Percentiles rank a stretch among this genome's conserved stretches.
Evolutionary conservation across 805 yeast species (phyloP).

Genomic region (Nakazawaea ernobii): DNA sequence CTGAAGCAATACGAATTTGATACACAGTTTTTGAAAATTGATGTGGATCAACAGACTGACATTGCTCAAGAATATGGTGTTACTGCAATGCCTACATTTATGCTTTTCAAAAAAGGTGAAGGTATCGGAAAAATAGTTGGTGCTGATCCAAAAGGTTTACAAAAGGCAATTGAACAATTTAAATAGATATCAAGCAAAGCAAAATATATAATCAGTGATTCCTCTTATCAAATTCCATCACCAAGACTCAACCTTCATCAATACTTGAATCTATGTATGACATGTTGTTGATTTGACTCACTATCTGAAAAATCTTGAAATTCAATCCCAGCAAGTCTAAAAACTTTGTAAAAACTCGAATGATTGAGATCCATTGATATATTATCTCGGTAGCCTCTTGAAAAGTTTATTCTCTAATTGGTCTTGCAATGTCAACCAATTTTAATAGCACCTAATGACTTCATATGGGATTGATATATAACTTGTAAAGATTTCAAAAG

Average conservation of each 20-base stretch:
- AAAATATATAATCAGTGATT: too few relatives aligned
- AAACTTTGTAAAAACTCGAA: conserved; percentile 3
- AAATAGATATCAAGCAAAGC: conserved; percentile 2
- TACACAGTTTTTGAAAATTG: conserved; percentile 62
- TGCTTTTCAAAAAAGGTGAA: conserved; percentile 56
- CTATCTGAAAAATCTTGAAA: neutral
- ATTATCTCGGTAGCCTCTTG: neutral
- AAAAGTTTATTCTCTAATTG: neutral
- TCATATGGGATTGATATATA: conserved; percentile 39
- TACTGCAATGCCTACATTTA: conserved; percentile 73
- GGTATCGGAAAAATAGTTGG: conserved; percentile 57
- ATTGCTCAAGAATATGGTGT: conserved; percentile 57
- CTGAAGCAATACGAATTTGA: conserved; percentile 35
- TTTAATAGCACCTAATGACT: conserved; percentile 35
- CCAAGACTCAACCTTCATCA: conserved; percentile 4
- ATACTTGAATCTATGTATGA: neutral
- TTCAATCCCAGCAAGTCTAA: conserved; percentile 3
- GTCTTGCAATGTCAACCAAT: conserved; percentile 8
- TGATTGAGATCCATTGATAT: neutral
- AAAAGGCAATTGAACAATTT: conserved; percentile 21
- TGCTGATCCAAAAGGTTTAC: conserved; percentile 43
- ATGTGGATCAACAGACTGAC: conserved; percentile 59
- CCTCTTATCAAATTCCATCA: conserved; percentile 4
- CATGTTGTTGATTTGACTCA: neutral
- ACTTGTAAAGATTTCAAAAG: conserved; percentile 25